Percentiles rank a stretch among this genome's conserved stretches.
Evolutionary conservation across 768 basidiomycete species (phyloP).

Genomic region (Favolaschia claudopus): DNA sequence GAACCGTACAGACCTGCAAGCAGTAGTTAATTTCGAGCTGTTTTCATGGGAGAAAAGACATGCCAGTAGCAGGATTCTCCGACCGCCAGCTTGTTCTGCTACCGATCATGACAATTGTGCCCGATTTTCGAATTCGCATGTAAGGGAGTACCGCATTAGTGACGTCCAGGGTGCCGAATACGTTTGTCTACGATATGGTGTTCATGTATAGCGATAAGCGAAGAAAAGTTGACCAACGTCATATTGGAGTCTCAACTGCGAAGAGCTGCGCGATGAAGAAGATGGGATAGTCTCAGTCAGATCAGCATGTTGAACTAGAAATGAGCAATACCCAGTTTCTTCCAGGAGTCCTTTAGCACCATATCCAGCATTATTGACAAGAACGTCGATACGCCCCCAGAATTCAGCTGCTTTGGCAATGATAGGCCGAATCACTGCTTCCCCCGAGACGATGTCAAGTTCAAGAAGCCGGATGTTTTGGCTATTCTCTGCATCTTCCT

Average conservation of each 20-base stretch:
- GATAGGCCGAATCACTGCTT: conserved; percentile 36
- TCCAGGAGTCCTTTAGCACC: conserved; percentile 44
- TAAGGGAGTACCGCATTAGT: conserved; percentile 54
- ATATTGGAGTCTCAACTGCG: conserved; percentile 17
- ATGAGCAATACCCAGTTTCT: conserved; percentile 44
- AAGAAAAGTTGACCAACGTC: conserved; percentile 12
- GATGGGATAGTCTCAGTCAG: too few species aligned
- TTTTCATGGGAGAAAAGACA: not conserved
- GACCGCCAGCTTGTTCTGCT: conserved; percentile 46
- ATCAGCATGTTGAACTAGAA: not conserved
- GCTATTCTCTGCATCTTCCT: conserved; percentile 11
- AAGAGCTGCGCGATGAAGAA: conserved; percentile 3
- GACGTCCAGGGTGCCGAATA: conserved; percentile 53
- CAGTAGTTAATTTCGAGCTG: not conserved
- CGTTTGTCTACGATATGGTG: conserved; percentile 49
- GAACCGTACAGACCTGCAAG: conserved; percentile 40
- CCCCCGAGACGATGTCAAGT: conserved; percentile 45
- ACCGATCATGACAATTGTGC: conserved; percentile 50
- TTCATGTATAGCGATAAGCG: too few species aligned
- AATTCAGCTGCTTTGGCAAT: conserved; percentile 41
- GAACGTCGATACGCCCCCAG: conserved; percentile 51
- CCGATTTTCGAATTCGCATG: conserved; percentile 35
- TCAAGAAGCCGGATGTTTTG: conserved; percentile 38
- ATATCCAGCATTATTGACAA: conserved; percentile 55
- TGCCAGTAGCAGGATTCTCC: conserved; percentile 40